Evolutionary conservation across 352 stramenopile species (phyloP), one percentile per base, ranked within the genome.

Genomic region (Pythium dissimile): DNA sequence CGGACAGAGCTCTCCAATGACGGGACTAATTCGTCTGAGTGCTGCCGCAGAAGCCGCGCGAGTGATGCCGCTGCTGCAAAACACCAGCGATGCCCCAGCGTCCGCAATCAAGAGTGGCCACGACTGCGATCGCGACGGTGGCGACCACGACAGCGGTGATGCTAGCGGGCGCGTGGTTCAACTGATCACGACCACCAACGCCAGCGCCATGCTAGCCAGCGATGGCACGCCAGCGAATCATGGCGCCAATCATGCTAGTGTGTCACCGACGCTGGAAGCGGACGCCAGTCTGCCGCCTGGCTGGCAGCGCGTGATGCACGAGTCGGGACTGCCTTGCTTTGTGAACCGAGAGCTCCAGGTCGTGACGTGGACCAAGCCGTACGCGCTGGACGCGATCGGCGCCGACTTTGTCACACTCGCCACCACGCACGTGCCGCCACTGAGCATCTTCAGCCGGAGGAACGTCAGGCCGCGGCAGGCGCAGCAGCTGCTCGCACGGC

Each of bases 281-380:
- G 72, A 84, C 42, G 48, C 53, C 21, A 62, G 66, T 12, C 60
- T 94, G 44, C 84, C 84, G 27, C 46, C 63, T 39, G 81, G 81
- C 12, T 94, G 84, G 84, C 67, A 76, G 45, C 64, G 68, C 12
- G 68, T 92, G 32, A 54, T 68, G 11, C 84, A 94, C 62, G 71
- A 73, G 35, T 94, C 81, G 5, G 80, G 80, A 0, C 54, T 94
- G 41, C 67, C 71, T 13, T 94, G 81, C 60, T 94, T 81, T 53
- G 67, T 89, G 54, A 77, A 94, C 47, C 68, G 72, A 15, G 54
- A 57, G 18, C 46, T 76, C 26, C 67, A 71, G 9, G 55, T 89
- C 13, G 80, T 94, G 37, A 77, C 71, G 61, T 94, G 84, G 84
- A 83, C 78, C 21, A 64, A 75, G 43, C 84, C 84, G 31, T 94